Base-by-base conservation (phyloP, 2,329 filamentous ascomycete species). In the Clonostachys byssicola region DNA sequence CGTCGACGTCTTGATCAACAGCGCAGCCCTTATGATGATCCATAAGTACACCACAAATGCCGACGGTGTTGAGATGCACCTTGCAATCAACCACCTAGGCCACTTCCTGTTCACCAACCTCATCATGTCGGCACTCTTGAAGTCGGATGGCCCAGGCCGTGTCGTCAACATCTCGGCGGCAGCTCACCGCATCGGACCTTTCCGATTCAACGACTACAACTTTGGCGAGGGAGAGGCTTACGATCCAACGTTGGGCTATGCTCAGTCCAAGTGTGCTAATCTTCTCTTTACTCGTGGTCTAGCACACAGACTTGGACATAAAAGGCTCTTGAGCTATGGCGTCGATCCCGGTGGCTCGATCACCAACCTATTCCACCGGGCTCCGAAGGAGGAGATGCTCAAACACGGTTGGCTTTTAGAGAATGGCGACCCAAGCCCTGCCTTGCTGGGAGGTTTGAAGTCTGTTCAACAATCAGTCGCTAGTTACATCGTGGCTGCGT, bases 21-120 rank as follows among this genome's bases (percentile, higher is more conserved):
- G 67, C 46, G 12, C 12, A 17, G 71, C 72, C 2, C 64, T 62
- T 8, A 55, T 68, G 38, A 66, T 66, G 63, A 62, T 54, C 5
- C 42, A 57, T 4, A 17, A 17, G 13, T 52, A 51, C 12, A 52
- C 44, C 34, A 47, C 50, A 10, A 59, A 58, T 1, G 51, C 54
- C 12, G 65, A 70, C 34, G 65, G 66, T 0, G 47, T 64, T 34
- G 67, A 65, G 51, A 53, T 36, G 30, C 59, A 60, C n/a, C 58
- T 66, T 23, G 59, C 51, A 8, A 60, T 55, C 3, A 65, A 66
- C 44, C 62, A 66, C 36, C 47, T 67, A 8, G 61, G 61, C 2
- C 64, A 59, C 16, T 66, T 66, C 46, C 49, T 66, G 8, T 56
- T 66, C 30, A 61, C 62, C 3, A 66, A 65, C 46, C 47, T 64